Conservation (phyloP, 2,329 filamentous ascomycete species). For the Blumeria graminis region DNA sequence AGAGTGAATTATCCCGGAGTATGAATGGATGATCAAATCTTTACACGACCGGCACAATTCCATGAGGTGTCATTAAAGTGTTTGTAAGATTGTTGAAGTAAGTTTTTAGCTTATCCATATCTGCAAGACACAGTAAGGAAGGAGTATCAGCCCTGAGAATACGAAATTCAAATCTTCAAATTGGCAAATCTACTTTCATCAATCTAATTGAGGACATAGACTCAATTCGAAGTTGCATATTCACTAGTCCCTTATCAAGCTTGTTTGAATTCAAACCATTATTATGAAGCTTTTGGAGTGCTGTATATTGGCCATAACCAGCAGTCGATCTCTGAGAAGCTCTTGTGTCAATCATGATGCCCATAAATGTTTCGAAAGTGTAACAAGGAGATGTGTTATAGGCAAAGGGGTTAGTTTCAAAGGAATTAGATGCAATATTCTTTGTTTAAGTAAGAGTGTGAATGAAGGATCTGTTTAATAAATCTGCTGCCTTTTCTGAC, state of each 20-base stretch:
- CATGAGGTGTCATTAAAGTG: background rate
- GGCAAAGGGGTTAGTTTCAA: background rate
- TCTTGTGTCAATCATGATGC: background rate
- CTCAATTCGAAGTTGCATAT: background rate
- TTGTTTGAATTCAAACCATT: too few relatives aligned
- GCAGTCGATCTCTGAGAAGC: background rate
- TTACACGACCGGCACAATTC: background rate
- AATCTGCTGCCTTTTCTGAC: background rate
- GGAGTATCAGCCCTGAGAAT: background rate
- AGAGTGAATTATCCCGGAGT: background rate
- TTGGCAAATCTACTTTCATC: background rate
- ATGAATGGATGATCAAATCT: slow-evolving; percentile 1
- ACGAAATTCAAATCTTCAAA: background rate
- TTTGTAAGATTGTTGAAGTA: background rate
- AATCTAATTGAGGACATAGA: background rate
- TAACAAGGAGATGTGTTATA: background rate
- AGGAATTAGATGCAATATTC: background rate
- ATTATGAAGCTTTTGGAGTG: too few relatives aligned
- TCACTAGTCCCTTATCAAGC: background rate
- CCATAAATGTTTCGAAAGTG: background rate
- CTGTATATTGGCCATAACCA: too few relatives aligned
- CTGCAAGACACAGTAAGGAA: background rate
- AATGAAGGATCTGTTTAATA: background rate
- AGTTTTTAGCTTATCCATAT: background rate
- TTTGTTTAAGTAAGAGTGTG: background rate